These are phyloP conservation scores for Corylus americana DNA, from an alignment of 306 rosid genomes.

Conservation along the genomic window DNA sequence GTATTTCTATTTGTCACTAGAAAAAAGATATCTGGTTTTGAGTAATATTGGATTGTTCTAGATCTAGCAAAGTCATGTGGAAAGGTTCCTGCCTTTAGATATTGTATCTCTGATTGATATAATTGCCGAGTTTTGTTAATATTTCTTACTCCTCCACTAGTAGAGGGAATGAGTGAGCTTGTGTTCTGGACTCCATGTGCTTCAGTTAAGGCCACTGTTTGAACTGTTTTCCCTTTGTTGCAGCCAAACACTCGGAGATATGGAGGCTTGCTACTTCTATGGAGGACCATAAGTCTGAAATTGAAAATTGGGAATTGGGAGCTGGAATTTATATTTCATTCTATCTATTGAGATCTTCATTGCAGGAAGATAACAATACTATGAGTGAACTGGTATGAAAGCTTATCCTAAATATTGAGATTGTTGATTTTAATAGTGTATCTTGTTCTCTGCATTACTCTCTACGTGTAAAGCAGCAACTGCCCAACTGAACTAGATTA, in stretches of 20 bases:
- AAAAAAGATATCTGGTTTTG: background rate
- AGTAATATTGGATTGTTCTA: background rate
- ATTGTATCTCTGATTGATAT: background rate
- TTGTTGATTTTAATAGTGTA: constrained; percentile 1
- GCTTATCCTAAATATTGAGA: constrained; percentile 5
- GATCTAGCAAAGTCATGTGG: background rate
- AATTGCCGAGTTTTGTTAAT: constrained; percentile 12
- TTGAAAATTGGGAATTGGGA: constrained; percentile 96
- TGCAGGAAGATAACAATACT: constrained; percentile 59
- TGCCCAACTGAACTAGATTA: constrained; percentile 2
- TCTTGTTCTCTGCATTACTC: background rate
- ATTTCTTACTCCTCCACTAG: background rate
- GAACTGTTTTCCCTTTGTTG: constrained; percentile 28
- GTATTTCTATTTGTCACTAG: background rate
- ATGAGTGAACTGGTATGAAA: constrained; percentile 64
- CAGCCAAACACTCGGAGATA: constrained; percentile 77
- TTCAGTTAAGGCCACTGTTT: constrained; percentile 15
- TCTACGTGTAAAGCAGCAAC: constrained; percentile 4
- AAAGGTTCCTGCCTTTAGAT: constrained; percentile 1
- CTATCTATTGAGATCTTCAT: constrained; percentile 70
- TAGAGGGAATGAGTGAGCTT: constrained; percentile 10
- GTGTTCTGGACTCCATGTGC: background rate
- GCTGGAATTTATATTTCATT: constrained; percentile 90
- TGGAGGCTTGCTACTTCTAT: constrained; percentile 82
- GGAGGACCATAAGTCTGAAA: constrained; percentile 93